Conservation (phyloP, 768 basidiomycete species). For the Tylopilus rubrobrunneus region DNA sequence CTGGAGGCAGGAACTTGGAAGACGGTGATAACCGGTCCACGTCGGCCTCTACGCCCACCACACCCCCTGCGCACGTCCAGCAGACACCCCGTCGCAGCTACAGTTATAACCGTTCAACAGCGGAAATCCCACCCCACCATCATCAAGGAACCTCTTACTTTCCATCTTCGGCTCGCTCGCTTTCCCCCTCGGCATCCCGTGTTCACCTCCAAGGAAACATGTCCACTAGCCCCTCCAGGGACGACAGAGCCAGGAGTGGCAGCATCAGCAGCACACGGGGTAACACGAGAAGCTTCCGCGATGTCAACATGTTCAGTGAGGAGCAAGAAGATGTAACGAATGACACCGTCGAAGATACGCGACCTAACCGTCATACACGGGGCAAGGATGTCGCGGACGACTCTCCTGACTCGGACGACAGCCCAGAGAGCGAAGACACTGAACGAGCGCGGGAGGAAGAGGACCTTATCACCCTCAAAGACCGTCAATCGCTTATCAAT, state of each 20-base stretch:
- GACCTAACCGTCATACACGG: conserved; percentile 12
- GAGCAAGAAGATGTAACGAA: conserved; percentile 47
- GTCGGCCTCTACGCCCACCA: conserved; percentile 40
- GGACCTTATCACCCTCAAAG: conserved; percentile 88
- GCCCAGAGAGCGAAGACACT: conserved; percentile 31
- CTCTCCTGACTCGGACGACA: conserved; percentile 38
- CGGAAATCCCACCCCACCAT: conserved; percentile 57
- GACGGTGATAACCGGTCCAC: conserved; percentile 35
- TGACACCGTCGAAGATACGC: conserved; percentile 30
- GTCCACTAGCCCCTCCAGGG: conserved; percentile 48
- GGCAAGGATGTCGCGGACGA: conserved; percentile 47
- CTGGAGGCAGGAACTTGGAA: conserved; percentile 15
- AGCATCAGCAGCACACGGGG: conserved; percentile 59
- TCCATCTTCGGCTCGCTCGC: conserved; percentile 35
- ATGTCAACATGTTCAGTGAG: conserved; percentile 45
- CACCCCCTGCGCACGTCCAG: conserved; percentile 27
- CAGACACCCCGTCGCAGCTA: conserved; percentile 44
- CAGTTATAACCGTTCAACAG: conserved; percentile 55
- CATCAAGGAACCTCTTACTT: conserved; percentile 69
- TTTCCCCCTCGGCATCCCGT: conserved; percentile 43
- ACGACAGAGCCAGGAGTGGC: conserved; percentile 52
- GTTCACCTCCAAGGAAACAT: conserved; percentile 45
- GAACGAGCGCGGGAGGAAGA: conserved; percentile 44
- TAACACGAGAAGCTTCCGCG: conserved; percentile 41
- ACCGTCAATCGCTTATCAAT: conserved; percentile 97